These are phyloP conservation scores for Eutypella sp. DNA, from an alignment of 2,329 filamentous ascomycete species.

Conservation along the genomic window DNA sequence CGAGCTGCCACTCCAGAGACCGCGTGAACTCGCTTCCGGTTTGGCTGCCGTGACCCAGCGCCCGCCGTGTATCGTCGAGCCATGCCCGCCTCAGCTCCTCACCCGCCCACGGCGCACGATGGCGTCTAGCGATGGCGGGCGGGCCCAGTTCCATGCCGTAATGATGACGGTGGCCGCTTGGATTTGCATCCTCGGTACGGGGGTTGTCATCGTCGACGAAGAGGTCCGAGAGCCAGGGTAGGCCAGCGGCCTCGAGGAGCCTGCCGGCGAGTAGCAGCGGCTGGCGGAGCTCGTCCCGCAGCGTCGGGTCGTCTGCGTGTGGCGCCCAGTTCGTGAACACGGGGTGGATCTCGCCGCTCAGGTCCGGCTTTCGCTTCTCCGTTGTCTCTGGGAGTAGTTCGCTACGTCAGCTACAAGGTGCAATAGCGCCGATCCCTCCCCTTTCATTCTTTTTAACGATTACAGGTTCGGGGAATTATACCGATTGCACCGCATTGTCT, in stretches of 20 bases:
- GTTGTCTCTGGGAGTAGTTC: conserved; percentile 15
- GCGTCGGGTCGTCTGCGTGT: conserved; percentile 8
- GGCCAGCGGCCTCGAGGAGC: conserved; percentile 22
- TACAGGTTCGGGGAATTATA: conserved; percentile 1
- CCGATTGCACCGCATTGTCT: not conserved
- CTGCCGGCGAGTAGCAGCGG: conserved; percentile 27
- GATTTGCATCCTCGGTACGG: not conserved
- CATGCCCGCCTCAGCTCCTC: conserved; percentile 14
- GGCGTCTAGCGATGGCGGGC: conserved; percentile 21
- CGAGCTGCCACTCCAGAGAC: conserved; percentile 27
- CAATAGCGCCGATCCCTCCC: no score
- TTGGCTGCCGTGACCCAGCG: no score
- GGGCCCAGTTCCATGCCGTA: conserved; percentile 1
- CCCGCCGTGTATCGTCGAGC: conserved; percentile 12
- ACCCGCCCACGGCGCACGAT: conserved; percentile 18
- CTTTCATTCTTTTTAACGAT: no score
- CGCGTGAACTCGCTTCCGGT: conserved; percentile 11
- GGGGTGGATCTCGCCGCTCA: conserved; percentile 26
- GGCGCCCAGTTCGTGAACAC: conserved; percentile 26
- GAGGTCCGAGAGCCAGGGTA: conserved; percentile 30
- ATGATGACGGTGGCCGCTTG: not conserved
- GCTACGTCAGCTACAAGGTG: not conserved
- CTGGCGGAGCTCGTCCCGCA: conserved; percentile 22
- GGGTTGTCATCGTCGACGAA: conserved; percentile 21
- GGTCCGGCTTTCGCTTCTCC: conserved; percentile 9